phyloP scores from a whole-genome alignment of 495 filamentous ascomycete species.

The Talaromyces nanjingensis region DNA sequence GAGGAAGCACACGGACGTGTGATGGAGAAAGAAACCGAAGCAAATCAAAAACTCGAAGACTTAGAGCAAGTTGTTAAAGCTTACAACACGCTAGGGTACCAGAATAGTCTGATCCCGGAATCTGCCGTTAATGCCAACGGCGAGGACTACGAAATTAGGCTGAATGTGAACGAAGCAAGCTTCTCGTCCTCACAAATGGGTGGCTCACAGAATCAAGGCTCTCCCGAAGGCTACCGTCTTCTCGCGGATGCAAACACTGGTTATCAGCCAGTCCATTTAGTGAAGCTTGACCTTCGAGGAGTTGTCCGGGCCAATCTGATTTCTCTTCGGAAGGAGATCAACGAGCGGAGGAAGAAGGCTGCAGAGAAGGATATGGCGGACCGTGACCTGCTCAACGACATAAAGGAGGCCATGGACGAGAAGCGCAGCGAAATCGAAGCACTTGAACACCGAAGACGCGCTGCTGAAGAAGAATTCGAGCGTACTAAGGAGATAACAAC shows the following conservation, averaged over 20 bases:
- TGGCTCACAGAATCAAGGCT: constrained; percentile 41
- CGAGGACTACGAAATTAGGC: constrained; percentile 70
- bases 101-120: constrained; percentile 80
- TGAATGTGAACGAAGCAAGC: constrained; percentile 68
- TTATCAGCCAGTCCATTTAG: constrained; percentile 80
- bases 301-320: constrained; percentile 72
- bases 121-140: constrained; percentile 81
- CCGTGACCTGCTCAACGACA: constrained; percentile 82
- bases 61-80: constrained; percentile 77
- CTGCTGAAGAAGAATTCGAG: constrained; percentile 89
- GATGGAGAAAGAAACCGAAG: constrained; percentile 75
- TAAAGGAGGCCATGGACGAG: constrained; percentile 92
- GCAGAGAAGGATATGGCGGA: constrained; percentile 86
- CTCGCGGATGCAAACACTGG: constrained; percentile 74
- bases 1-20: constrained; percentile 78
- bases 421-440: constrained; percentile 87
- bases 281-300: constrained; percentile 79
- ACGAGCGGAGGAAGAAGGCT: constrained; percentile 69
- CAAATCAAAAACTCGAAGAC: constrained; percentile 76
- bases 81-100: constrained; percentile 91
- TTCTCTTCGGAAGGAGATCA: constrained; percentile 76
- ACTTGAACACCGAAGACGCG: constrained; percentile 75
- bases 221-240: constrained; percentile 55
- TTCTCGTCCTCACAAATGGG: constrained; percentile 70
- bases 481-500: constrained; percentile 83